Base-by-base conservation (phyloP, 768 basidiomycete species). In the Tricholoma sp. region DNA sequence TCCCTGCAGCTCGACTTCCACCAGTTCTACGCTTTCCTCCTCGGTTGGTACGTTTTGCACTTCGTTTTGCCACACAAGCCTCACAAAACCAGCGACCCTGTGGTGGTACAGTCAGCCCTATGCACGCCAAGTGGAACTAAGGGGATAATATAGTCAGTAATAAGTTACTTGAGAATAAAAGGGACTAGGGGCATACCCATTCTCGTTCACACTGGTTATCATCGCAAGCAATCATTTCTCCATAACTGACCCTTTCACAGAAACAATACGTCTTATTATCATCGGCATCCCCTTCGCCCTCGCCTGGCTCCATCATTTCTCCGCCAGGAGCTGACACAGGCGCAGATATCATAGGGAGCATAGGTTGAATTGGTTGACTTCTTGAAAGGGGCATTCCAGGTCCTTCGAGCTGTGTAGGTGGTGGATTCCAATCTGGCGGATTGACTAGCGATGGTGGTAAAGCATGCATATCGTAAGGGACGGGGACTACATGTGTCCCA, bases 221-320 rank as follows among this genome's bases (percentile, higher is more conserved):
- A 68, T 97, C 94, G 68, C 94, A 97, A 20, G 86, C 94, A 63
- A 97, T 91, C 94, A 97, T 96, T 74, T 94, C 89, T 36, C 94
- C 94, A 63, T 88, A 94, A 65, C 91, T 93, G 57, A 85, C 79
- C 15, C 88, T 76, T 61, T 90, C 79, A 70, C 94, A 98, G 75
- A 86, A 80, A 72, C 94, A 98, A 66, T 98, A 96, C 12, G 80
- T 79, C 63, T 77, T 82, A 52, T 80, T 49, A 49, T 49, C 89
- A 41, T 86, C 89, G 10, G 72, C 80, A 45, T 81, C 83, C 4
- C 74, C 88, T 33, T 78, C 80, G 0, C 72, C 78, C 13, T 77
- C 83, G 37, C 78, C 82, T 1, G 71, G 77, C 10, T 74, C 80
- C 9, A 68, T 66, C 31, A 52, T 58, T 15, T 68, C 61, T 63